Evolutionary conservation across 108 stramenopile genomes (phyloP).

Genomic region (Nitzschia palea): DNA sequence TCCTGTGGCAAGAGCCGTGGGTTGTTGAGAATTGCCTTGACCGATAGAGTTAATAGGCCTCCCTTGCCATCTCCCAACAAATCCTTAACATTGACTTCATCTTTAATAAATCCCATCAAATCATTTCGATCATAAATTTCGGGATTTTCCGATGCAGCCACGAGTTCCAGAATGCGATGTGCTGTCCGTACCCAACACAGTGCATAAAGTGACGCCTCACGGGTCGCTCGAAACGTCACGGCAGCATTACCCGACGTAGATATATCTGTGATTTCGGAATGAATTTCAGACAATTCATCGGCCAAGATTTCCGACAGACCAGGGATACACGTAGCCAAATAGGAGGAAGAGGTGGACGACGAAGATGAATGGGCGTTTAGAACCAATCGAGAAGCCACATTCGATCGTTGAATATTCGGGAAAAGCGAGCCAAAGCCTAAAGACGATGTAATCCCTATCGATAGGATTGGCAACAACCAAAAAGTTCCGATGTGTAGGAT

Average conservation of each 20-base stretch:
- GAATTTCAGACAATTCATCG: conserved; percentile 48
- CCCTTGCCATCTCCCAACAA: conserved; percentile 67
- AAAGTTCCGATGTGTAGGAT: too few species aligned
- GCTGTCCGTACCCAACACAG: conserved; percentile 75
- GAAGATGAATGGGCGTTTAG: too few species aligned
- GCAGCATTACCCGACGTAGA: conserved; percentile 28
- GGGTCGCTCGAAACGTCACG: conserved; percentile 34
- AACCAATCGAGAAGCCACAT: too few species aligned
- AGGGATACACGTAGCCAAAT: conserved; percentile 75
- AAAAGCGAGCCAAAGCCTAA: too few species aligned
- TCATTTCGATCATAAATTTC: conserved; percentile 51
- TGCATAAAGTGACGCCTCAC: conserved; percentile 48
- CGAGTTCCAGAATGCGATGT: conserved; percentile 74
- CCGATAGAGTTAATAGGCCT: conserved; percentile 65
- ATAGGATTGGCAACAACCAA: too few species aligned
- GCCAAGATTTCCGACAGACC: conserved; percentile 59
- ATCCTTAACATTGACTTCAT: conserved; percentile 41
- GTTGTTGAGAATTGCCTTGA: conserved; percentile 49
- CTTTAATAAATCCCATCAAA: conserved; percentile 51
- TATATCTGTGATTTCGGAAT: conserved; percentile 29
- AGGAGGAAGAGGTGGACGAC: conserved; percentile 11
- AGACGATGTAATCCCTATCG: too few species aligned
- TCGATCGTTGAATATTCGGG: too few species aligned
- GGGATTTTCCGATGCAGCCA: conserved; percentile 2
- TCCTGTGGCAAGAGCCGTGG: conserved; percentile 56